Percentiles rank a stretch among this genome's conserved stretches.
Conservation (phyloP, 257 asterid genomes). For the Capsicum baccatum region DNA sequence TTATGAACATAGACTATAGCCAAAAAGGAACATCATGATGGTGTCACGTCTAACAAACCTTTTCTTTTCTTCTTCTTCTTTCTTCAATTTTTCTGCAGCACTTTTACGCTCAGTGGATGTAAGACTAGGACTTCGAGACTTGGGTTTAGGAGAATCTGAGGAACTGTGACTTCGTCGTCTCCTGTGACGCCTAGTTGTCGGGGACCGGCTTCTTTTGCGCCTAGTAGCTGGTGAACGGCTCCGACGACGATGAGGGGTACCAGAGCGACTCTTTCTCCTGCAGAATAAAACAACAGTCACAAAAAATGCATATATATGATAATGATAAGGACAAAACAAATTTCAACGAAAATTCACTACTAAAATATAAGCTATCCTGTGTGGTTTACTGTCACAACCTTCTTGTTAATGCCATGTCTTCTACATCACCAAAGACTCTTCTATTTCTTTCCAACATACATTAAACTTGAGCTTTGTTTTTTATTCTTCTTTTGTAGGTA, state of each 20-base stretch:
- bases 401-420: background rate
- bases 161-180: constrained; percentile 66
- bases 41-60: constrained; percentile 46
- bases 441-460: background rate
- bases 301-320: background rate
- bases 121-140: constrained; percentile 62
- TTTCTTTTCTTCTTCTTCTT: constrained; percentile 77
- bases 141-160: constrained; percentile 63
- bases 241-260: constrained; percentile 54
- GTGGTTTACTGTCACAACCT: background rate
- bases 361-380: background rate
- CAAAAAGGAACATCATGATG: background rate
- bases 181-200: constrained; percentile 67
- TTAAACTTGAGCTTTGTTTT: background rate
- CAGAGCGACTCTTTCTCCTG: constrained; percentile 74
- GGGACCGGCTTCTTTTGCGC: constrained; percentile 72
- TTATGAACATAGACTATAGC: background rate
- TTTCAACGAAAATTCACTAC: background rate
- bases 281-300: constrained; percentile 11
- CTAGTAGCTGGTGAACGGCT: constrained; percentile 71
- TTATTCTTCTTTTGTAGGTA: background rate
- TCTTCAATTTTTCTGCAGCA: constrained; percentile 59
- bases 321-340: background rate
- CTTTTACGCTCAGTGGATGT: constrained; percentile 55
- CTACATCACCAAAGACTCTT: background rate